Conservation (phyloP, 345 rosid species). For the Schrenkiella parvula region DNA sequence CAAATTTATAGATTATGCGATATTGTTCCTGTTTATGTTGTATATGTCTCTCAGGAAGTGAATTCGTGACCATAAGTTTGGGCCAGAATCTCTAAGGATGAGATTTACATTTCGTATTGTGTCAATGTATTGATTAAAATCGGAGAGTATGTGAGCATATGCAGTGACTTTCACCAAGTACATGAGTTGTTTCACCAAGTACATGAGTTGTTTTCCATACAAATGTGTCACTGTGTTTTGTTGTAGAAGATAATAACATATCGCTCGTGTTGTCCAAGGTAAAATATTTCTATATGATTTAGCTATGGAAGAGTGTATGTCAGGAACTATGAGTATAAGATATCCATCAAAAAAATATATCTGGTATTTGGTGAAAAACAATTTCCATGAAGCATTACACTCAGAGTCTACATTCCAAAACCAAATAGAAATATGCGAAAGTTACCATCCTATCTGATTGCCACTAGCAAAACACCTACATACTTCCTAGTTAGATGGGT, state of each 20-base stretch:
- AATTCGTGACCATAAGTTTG: background rate
- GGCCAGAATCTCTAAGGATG: rapidly evolving
- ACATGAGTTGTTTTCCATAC: background rate
- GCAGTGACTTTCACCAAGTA: background rate
- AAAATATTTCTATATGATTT: background rate
- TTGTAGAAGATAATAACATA: background rate
- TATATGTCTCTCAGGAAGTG: background rate
- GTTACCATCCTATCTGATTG: background rate
- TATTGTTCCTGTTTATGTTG: background rate
- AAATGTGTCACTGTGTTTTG: background rate
- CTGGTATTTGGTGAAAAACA: too few species aligned
- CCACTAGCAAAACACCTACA: background rate
- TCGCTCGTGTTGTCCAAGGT: background rate
- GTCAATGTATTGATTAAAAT: background rate
- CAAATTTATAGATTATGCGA: background rate
- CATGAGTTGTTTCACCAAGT: too few species aligned
- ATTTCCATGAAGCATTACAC: too few species aligned
- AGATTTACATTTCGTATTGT: rapidly evolving
- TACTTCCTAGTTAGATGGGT: background rate
- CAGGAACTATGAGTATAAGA: background rate
- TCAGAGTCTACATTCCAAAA: background rate
- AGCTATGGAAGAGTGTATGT: background rate
- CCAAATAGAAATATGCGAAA: background rate
- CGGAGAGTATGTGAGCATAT: background rate
- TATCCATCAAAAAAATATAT: too few species aligned